Conservation (phyloP, 1,139 yeast genomes). For the Yamadazyma taylorii region DNA sequence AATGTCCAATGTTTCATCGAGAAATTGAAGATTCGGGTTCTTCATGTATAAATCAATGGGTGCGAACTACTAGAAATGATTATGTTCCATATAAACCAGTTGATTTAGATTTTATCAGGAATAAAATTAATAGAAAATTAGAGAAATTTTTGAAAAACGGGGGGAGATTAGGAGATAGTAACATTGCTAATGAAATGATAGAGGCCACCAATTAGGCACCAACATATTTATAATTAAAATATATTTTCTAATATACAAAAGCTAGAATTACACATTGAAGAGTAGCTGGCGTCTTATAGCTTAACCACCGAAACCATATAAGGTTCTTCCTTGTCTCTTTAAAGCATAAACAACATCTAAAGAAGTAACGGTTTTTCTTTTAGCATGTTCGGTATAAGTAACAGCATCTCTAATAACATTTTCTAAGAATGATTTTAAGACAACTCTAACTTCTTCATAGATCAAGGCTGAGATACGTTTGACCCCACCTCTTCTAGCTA, state of each 20-base stretch:
- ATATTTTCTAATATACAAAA: conserved; percentile 21
- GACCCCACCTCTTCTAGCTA: conserved; percentile 99
- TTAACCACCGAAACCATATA: conserved; percentile 99
- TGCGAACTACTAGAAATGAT: conserved; percentile 38
- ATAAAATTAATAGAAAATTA: conserved; percentile 28
- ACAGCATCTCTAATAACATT: conserved; percentile 98
- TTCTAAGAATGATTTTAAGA: conserved; percentile 93
- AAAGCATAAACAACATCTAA: conserved; percentile 24
- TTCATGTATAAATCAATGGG: conserved; percentile 60
- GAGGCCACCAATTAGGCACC: too few relatives aligned
- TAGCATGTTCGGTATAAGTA: conserved; percentile 99
- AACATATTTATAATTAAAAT: conserved; percentile 2
- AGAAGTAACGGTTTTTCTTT: conserved; percentile 80
- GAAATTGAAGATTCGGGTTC: conserved; percentile 59
- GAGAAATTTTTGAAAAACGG: conserved; percentile 25
- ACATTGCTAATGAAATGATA: conserved; percentile 8
- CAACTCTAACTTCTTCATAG: conserved; percentile 98
- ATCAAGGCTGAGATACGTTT: conserved; percentile 99
- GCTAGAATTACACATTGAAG: conserved; percentile 13
- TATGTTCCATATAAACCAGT: conserved; percentile 23
- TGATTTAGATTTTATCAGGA: conserved; percentile 37
- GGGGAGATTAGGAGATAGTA: conserved; percentile 27
- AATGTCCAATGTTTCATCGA: conserved; percentile 57
- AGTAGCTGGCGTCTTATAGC: too few relatives aligned
- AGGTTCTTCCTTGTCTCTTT: conserved; percentile 99